Evolutionary conservation across 2,329 filamentous ascomycete species (phyloP), one percentile per base, ranked within the genome.

Genomic region (Alternaria panax): DNA sequence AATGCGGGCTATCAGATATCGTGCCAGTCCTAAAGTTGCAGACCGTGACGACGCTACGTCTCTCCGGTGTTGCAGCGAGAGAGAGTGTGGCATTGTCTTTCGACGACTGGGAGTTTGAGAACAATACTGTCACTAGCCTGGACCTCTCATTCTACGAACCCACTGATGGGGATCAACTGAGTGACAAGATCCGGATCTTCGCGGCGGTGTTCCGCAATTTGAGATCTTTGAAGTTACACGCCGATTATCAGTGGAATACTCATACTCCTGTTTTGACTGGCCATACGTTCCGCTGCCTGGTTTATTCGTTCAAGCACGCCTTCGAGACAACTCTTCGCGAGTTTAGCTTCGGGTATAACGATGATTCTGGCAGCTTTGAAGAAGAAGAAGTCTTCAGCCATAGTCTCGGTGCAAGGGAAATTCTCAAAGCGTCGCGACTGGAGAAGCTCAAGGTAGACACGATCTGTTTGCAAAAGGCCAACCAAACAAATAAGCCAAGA

Each of bases 301-400:
- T 63, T 12, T 27, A 48, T 32, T 40, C 46, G 12, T 63, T 63
- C 34, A 52, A 45, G n/a, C 42, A 46, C 28, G 50, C 32, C 8
- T 60, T 63, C 18, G 30, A 57, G 51, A 55, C 50, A 34, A 63
- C 36, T 28, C 57, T 63, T 36, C 53, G 53, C 25, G 27, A 41
- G 2, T 57, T 63, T 28, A 53, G 28, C 11, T 63, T 60, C 28
- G 12, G 27, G 9, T 54, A 60, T 24, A 41, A 57, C 27, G 34
- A 53, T 36, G 16, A 25, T 20, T 24, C 43, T 41, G 24, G 30
- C 24, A n/a, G 24, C 7, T 30, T 30, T 16, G 28, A 53, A 25
- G 53, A 46, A n/a, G 43, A 38, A 27, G 32, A 40, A 11, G 25
- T 12, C 1, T 12, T 54, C 11, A 51, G 57, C 41, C 45, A 38